Evolutionary conservation across 352 stramenopile genomes (phyloP).

Genomic region (Phytophthora melonis): DNA sequence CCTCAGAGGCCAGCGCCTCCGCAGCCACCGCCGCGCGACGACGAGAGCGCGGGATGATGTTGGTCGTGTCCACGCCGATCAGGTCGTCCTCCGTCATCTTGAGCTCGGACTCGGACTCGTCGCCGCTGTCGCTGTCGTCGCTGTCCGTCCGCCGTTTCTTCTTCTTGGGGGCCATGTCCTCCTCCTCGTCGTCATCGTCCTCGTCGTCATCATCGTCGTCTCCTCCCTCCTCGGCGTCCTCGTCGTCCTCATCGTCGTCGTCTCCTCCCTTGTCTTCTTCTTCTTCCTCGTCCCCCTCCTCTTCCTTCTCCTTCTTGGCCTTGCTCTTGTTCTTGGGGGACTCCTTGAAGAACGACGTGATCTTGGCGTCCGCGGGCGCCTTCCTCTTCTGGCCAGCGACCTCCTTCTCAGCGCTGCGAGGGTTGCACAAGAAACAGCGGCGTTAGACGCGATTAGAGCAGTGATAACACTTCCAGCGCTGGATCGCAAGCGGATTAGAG

Average conservation of each 20-base stretch:
- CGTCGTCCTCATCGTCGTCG: constrained; percentile 10
- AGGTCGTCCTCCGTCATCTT: constrained; percentile 91
- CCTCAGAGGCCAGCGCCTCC: constrained; percentile 72
- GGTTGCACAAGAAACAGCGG: constrained; percentile 17
- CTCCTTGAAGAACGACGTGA: constrained; percentile 43
- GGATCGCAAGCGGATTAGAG: not conserved
- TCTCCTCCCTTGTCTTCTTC: constrained; percentile 35
- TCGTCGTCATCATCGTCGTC: constrained; percentile 57
- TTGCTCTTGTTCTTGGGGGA: constrained; percentile 52
- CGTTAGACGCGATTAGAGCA: not conserved
- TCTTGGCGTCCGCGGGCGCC: constrained; percentile 42
- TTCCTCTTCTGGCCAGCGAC: constrained; percentile 54
- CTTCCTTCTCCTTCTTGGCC: constrained; percentile 39
- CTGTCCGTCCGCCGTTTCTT: constrained; percentile 82
- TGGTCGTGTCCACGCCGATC: constrained; percentile 83
- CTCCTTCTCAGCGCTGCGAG: constrained; percentile 48
- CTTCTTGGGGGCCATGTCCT: constrained; percentile 61
- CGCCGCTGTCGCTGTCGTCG: constrained; percentile 66
- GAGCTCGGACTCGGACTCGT: constrained; percentile 76
- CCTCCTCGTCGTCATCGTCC: constrained; percentile 49
- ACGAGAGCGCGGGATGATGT: constrained; percentile 85
- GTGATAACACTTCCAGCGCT: not conserved
- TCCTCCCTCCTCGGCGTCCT: constrained; percentile 60
- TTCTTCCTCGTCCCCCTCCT: constrained; percentile 51
- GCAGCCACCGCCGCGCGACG: constrained; percentile 78